These are phyloP conservation scores for Marchantia paleacea DNA, from an alignment of 225 moss, liverwort and hornwort species.

Conservation along the genomic window DNA sequence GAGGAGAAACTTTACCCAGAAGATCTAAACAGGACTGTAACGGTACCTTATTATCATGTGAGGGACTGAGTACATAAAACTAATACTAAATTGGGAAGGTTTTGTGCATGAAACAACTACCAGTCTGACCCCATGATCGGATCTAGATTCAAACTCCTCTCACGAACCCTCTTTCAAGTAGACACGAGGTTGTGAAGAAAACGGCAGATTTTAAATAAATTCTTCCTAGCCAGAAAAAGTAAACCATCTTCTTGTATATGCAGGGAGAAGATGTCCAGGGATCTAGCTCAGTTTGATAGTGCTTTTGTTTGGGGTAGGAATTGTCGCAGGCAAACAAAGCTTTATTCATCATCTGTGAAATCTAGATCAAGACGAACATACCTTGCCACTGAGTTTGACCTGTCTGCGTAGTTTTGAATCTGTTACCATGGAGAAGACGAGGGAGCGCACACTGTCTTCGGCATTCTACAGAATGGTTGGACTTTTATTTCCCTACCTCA, in stretches of 20 bases:
- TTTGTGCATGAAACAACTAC: not conserved
- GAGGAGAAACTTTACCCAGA: not conserved
- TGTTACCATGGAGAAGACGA: constrained; percentile 5
- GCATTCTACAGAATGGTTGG: constrained; percentile 26
- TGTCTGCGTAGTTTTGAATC: not conserved
- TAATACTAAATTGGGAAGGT: not conserved
- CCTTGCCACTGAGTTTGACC: not conserved
- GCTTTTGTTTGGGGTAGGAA: not conserved
- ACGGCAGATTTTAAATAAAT: too few relatives aligned
- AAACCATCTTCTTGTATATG: not conserved
- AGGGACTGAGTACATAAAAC: not conserved
- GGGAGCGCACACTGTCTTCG: constrained; percentile 35
- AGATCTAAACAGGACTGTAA: constrained; percentile 18
- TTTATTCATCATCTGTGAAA: not conserved
- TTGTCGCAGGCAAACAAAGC: not conserved
- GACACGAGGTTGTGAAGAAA: too few relatives aligned
- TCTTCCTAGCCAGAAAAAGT: not conserved
- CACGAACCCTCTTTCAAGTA: not conserved
- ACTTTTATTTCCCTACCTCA: not conserved
- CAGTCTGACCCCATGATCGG: not conserved
- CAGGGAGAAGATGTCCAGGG: not conserved
- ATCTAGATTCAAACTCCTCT: not conserved
- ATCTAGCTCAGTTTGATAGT: not conserved
- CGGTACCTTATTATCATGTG: constrained; percentile 9
- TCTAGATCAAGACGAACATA: not conserved